Base-by-base conservation (phyloP, 805 yeast species). In the Zygosaccharomyces gambellarensis region DNA sequence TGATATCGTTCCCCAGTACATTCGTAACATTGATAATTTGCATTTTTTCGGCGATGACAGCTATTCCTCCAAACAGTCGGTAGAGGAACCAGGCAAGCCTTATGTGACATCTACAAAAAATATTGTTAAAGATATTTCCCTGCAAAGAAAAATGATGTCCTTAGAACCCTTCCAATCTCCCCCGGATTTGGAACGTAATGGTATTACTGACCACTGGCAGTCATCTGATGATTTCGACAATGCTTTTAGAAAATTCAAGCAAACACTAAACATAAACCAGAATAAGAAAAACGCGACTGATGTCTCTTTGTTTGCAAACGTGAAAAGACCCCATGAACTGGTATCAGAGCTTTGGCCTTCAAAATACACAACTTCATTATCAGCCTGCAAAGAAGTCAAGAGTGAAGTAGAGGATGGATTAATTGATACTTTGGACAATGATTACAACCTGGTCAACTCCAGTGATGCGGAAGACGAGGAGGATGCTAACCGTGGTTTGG, bases 1-100 rank as follows among this genome's bases (percentile, higher is more conserved):
- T 11, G 97, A 92, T 63, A 68, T 84, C 0, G 57, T 73, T 5
- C 82, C 89, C 0, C 74, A 70, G n/a, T 69, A 75, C 63, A 84
- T 92, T 10, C 29, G 68, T 7, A 90, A 90, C 61, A 67, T 90
- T 22, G 46, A 58, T 1, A 68, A 68, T 0, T 41, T 83, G 8
- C 58, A 56, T 3, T 75, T 74, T 49, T 60, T 81, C 29, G 70
- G 76, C 46, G 54, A 80, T 4, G 90, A 85, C 60, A 65, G 73
- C 48, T 72, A 74, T 46, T 77, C 83, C 49, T 47, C 67, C 2
- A 82, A 76, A 49, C 63, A 66, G 38, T 41, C 57, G 47, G 28
- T 32, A 6, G 48, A 44, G 1, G 39, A 47, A 3, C 39, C 53
- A 1, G 47, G 47, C 12, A 51, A 53, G 14, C 63, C 62, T 3